Evolutionary conservation across 257 asterid species (phyloP).

Genomic region (Scutellaria minor): DNA sequence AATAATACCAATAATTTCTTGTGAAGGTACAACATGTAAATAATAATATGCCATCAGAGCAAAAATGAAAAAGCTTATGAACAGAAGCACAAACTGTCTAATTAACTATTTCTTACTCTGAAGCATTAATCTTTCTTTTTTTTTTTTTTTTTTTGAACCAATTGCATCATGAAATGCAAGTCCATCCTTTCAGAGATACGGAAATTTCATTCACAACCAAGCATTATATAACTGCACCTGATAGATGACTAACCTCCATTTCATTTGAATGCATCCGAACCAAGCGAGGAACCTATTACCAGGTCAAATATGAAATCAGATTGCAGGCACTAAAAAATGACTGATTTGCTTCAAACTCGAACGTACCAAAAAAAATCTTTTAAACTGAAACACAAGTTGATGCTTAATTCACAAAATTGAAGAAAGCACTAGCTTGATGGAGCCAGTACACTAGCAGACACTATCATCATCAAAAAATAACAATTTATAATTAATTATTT

Average conservation of each 20-base stretch:
- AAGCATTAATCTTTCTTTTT: not conserved
- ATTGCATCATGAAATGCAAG: conserved; percentile 14
- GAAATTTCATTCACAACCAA: conserved; percentile 29
- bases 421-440: not conserved
- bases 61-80: conserved; percentile 9
- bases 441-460: conserved; percentile 25
- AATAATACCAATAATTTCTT: not conserved
- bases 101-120: conserved; percentile 7
- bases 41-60: conserved; percentile 9
- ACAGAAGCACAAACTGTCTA: conserved; percentile 20
- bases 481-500: not conserved
- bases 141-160: not conserved
- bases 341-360: conserved; percentile 24
- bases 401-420: not conserved
- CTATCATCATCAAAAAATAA: not conserved
- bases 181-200: conserved; percentile 27
- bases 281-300: conserved; percentile 89
- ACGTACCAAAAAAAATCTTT: conserved; percentile 4
- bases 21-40: conserved; percentile 6
- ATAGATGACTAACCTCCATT: conserved; percentile 80
- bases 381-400: conserved; percentile 6
- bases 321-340: conserved; percentile 11
- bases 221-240: conserved; percentile 16
- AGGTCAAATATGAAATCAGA: conserved; percentile 31
- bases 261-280: conserved; percentile 98